phyloP scores from a whole-genome alignment of 768 basidiomycete genomes.

The Leucosporidium creatinivorum region DNA sequence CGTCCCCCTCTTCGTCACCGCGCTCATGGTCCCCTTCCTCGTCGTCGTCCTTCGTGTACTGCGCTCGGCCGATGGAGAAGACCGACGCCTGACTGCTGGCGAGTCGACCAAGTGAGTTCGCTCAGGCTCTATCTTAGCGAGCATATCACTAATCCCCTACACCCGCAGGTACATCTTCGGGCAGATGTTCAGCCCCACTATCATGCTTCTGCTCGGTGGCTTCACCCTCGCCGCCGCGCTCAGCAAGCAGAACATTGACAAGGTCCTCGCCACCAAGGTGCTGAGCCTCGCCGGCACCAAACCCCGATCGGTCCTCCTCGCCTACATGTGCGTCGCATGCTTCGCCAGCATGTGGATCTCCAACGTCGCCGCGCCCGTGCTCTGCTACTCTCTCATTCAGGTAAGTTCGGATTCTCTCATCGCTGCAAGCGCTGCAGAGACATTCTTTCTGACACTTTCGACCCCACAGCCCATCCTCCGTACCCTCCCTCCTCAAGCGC shows the following conservation, averaged over 20 bases:
- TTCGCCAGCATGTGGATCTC: slow-evolving; percentile 99
- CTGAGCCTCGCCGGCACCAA: slow-evolving; percentile 81
- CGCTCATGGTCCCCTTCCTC: slow-evolving; percentile 76
- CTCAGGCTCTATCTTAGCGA: neutral
- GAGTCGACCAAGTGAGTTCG: slow-evolving; percentile 77
- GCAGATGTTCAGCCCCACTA: slow-evolving; percentile 92
- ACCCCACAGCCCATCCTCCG: slow-evolving; percentile 76
- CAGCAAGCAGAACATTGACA: slow-evolving; percentile 89
- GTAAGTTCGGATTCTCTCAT: slow-evolving; percentile 46
- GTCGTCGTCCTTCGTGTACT: slow-evolving; percentile 79
- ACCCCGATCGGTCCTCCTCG: slow-evolving; percentile 77
- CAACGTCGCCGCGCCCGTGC: slow-evolving; percentile 94
- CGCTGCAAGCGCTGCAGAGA: slow-evolving; percentile 25
- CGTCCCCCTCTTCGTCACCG: slow-evolving; percentile 95
- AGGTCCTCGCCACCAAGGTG: slow-evolving; percentile 77
- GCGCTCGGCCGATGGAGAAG: slow-evolving; percentile 51
- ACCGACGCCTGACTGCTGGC: slow-evolving; percentile 50
- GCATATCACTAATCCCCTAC: slow-evolving; percentile 14
- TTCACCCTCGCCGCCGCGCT: slow-evolving; percentile 96
- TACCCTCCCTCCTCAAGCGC: slow-evolving; percentile 74
- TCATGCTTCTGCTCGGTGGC: slow-evolving; percentile 79
- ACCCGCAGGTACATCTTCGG: slow-evolving; percentile 73
- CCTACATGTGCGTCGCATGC: slow-evolving; percentile 92
- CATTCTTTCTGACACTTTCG: slow-evolving; percentile 1
- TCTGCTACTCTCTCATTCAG: slow-evolving; percentile 91